Evolutionary conservation across 192 early-diverging fungal species (phyloP), one percentile per base, ranked within the genome.

Genomic region (Backusella psychrophila): DNA sequence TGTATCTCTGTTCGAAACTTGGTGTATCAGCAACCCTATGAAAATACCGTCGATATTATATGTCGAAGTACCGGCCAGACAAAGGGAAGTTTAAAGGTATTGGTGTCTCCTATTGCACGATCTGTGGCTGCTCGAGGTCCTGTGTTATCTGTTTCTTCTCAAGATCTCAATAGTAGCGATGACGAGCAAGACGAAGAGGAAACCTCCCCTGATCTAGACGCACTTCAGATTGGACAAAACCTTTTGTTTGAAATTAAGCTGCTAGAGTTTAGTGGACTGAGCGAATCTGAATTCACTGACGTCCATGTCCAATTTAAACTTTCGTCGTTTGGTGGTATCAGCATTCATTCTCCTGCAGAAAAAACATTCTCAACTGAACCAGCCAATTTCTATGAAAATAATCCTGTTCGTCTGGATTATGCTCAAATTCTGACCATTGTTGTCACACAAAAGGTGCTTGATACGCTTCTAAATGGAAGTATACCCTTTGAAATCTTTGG

Each of bases 231-330:
- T 26, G 91, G 89, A 15, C 78, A 86, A 34, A 75, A 82, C 12
- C 56, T 92, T 1, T 52, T 92, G 17, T 93, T 93, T 76, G 91
- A 93, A 78, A 77, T 94, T 8, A 86, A 83, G 3, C 72, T 94
- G 2, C 39, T 90, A 0, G 85, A 90, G 26, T 68, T 93, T 4
- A 84, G 78, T 8, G 91, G 91, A 1, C 72, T 94, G 26, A 82
- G 75, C 31, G 91, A 92, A 76, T 69, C 81, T 21, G 83, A 88
- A 75, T 93, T 81, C 78, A 88, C 86, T 17, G 88, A 94, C 67
- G 86, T 94, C 33, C 93, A 94, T 74, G 85, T 87, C 31, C 93
- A 94, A 72, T 94, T 93, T 81, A 85, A 87, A 66, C 79, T 89
- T 3, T 90, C 87, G 4, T 89, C 89, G 2, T 91, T 93, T 82